Evolutionary conservation across 306 rosid genomes (phyloP).

Genomic region (Betula pendula): DNA sequence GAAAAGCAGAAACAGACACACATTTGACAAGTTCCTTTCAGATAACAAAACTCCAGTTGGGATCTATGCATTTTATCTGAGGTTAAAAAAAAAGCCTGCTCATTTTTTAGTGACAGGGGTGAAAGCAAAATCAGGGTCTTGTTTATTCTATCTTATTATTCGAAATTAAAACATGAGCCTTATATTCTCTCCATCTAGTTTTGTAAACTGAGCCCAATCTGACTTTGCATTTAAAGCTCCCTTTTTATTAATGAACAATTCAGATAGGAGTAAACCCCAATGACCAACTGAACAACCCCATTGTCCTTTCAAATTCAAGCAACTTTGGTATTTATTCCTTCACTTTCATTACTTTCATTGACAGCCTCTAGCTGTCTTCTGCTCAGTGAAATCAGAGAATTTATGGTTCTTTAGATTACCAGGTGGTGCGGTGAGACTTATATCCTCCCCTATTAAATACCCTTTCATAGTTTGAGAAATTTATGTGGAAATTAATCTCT

Average conservation of each 20-base stretch:
- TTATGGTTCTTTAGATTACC: slow-evolving; percentile 61
- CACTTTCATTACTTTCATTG: slow-evolving; percentile 66
- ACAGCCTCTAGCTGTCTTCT: slow-evolving; percentile 75
- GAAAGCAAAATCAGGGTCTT: slow-evolving; percentile 51
- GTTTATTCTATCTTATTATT: slow-evolving; percentile 16
- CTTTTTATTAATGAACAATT: slow-evolving; percentile 43
- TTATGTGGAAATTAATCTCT: too few relatives aligned
- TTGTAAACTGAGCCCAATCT: slow-evolving; percentile 39
- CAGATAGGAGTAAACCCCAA: slow-evolving; percentile 58
- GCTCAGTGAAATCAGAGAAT: slow-evolving; percentile 64
- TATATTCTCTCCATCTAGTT: slow-evolving; percentile 52
- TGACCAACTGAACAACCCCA: slow-evolving; percentile 49
- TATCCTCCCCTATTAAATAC: slow-evolving; percentile 4
- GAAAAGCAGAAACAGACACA: slow-evolving; percentile 20
- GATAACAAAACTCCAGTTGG: slow-evolving; percentile 34
- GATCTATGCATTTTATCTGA: slow-evolving; percentile 28
- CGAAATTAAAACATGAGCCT: slow-evolving; percentile 40
- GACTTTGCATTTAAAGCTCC: slow-evolving; percentile 53
- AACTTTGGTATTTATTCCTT: slow-evolving; percentile 43
- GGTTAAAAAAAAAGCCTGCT: slow-evolving; percentile 26
- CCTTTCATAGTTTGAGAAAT: too few relatives aligned
- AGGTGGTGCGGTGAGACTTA: slow-evolving; percentile 58
- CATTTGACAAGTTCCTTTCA: slow-evolving; percentile 11
- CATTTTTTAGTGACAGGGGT: slow-evolving; percentile 20
- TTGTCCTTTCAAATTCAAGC: slow-evolving; percentile 72